Evolutionary conservation across 2,329 filamentous ascomycete species (phyloP).

Genomic region (Aspergillus chevalieri): DNA sequence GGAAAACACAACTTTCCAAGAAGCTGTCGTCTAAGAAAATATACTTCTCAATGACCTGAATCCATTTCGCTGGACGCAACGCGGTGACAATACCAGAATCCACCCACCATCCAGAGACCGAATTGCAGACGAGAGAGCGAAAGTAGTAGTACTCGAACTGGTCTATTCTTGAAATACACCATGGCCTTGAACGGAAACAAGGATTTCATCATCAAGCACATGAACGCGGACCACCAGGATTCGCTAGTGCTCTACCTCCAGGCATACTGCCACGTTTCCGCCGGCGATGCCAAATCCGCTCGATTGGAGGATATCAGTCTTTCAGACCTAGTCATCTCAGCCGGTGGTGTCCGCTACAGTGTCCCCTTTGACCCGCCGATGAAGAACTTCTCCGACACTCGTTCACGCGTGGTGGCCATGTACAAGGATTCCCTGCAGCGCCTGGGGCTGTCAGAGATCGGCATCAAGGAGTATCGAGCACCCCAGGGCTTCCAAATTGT

Average conservation of each 20-base stretch:
- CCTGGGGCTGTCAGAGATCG: constrained; percentile 56
- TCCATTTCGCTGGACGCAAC: no score
- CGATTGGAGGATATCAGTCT: constrained; percentile 61
- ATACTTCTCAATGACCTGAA: no score
- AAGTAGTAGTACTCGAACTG: no score
- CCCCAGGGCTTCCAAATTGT: constrained; percentile 48
- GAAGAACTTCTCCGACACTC: constrained; percentile 59
- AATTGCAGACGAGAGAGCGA: no score
- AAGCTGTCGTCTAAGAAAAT: no score
- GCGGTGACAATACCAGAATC: no score
- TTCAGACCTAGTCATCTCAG: constrained; percentile 56
- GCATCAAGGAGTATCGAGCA: constrained; percentile 47
- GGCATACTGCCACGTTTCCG: constrained; percentile 58
- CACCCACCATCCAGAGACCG: no score
- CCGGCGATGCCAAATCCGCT: constrained; percentile 51
- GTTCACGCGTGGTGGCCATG: constrained; percentile 68
- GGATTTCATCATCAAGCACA: constrained; percentile 67
- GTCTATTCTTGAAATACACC: background rate
- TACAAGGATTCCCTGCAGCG: constrained; percentile 53
- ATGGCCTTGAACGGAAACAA: constrained; percentile 36
- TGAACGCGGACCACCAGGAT: constrained; percentile 75
- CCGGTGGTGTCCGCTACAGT: constrained; percentile 39
- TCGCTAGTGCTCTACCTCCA: constrained; percentile 74
- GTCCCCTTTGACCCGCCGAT: constrained; percentile 68
- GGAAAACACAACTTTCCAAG: no score